Conservation (phyloP, 371 early-diverging fungal species). For the Mucor velutinosus region DNA sequence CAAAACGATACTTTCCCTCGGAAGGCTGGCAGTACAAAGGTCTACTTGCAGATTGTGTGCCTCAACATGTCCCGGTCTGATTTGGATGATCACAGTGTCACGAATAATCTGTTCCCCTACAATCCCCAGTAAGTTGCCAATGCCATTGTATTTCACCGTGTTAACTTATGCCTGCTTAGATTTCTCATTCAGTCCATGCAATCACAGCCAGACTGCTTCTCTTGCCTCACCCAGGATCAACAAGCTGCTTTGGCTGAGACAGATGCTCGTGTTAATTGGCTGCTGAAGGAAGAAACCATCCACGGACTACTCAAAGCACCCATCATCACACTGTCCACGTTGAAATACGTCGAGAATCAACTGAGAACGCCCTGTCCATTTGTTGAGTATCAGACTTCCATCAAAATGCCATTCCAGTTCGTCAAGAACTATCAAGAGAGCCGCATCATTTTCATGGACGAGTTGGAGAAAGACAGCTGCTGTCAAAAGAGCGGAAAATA, state of each 20-base stretch:
- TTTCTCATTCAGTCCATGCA: slow-evolving; percentile 33
- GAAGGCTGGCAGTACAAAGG: slow-evolving; percentile 57
- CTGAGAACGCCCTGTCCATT: slow-evolving; percentile 47
- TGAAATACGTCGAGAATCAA: slow-evolving; percentile 61
- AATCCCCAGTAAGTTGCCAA: not conserved
- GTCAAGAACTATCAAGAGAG: slow-evolving; percentile 48
- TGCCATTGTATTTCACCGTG: too few relatives aligned
- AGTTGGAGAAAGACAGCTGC: slow-evolving; percentile 47
- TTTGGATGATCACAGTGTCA: slow-evolving; percentile 17
- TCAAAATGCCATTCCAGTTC: slow-evolving; percentile 59
- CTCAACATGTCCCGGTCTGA: slow-evolving; percentile 54
- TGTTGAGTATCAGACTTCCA: slow-evolving; percentile 57
- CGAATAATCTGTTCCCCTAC: not conserved
- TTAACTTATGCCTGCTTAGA: too few relatives aligned
- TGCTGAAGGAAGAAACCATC: slow-evolving; percentile 75
- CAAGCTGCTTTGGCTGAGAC: slow-evolving; percentile 64
- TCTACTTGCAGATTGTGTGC: slow-evolving; percentile 62
- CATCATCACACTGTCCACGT: slow-evolving; percentile 48
- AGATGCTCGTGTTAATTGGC: slow-evolving; percentile 58
- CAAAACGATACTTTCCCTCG: slow-evolving; percentile 58
- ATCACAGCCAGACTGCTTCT: slow-evolving; percentile 46
- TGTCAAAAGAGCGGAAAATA: slow-evolving; percentile 21
- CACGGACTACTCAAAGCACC: slow-evolving; percentile 63
- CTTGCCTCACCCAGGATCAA: slow-evolving; percentile 55
- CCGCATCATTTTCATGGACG: slow-evolving; percentile 57